Base-by-base conservation (phyloP, 2,329 filamentous ascomycete species). In the Hypoxylon sp. region DNA sequence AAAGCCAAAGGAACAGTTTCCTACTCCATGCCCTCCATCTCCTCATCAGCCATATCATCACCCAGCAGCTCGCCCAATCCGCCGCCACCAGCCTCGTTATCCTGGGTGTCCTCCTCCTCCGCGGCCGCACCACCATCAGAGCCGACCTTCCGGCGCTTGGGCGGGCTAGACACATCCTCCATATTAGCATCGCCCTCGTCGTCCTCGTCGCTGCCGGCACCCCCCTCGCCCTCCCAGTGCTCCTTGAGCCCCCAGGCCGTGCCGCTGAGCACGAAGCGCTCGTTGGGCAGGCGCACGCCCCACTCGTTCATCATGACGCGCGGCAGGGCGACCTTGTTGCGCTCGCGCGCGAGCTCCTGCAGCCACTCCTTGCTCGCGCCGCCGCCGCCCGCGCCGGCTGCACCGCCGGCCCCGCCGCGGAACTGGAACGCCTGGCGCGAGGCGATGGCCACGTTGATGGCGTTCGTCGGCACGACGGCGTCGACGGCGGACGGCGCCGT, bases 351-450 rank as follows among this genome's bases (percentile, higher is more conserved):
- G n/a, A 91, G 75, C 67, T 91, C 88, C 48, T 86, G 74, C 75
- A 92, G 78, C 70, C 88, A 91, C 60, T 93, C 89, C 67, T 92
- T 92, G 69, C 78, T 82, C 40, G 83, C 74, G 6, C 81, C 81
- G 23, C 79, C 72, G 5, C 71, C 73, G 2, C 67, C 70, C 1
- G 60, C 73, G 2, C 67, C 70, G 1, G 60, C 74, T 6, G 74
- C 77, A 12, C 76, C 76, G 1, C 67, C 49, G 63, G 74, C 75
- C 65, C 79, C 76, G 55, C 81, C 72, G 55, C 80, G 75, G 71
- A 91, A 91, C 67, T 89, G 86, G 67, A 86, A 88, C 20, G 84
- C 80, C 31, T 89, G 76, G 3, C 88, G 77, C 35, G 81, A 83
- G 3, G 83, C 80, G 48, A 92, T 89, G 16, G 89, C 88, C n/a